Percentiles rank a stretch among this genome's conserved stretches.
Evolutionary conservation across 1,284 basidiomycete genomes (phyloP).

Genomic region (Cryptococcus hybrid): DNA sequence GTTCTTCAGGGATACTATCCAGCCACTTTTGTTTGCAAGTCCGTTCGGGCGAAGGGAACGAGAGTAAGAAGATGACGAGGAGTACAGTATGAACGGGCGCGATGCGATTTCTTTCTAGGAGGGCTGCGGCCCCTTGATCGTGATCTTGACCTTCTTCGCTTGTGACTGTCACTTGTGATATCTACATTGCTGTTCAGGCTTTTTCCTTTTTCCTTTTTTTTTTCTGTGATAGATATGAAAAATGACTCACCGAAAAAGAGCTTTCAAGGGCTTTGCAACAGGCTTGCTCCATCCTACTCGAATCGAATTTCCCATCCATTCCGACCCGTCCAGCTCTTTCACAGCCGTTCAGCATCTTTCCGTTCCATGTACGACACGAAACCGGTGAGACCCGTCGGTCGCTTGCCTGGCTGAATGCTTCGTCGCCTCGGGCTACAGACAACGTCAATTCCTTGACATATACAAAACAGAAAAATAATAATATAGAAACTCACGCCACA

Average conservation of each 20-base stretch:
- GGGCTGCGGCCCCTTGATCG: conserved; percentile 1
- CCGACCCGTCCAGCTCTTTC: conserved; percentile 81
- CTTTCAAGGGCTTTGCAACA: conserved; percentile 73
- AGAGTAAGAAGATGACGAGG: conserved; percentile 51
- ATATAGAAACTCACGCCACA: conserved; percentile 75
- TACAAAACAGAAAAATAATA: not conserved
- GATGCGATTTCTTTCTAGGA: conserved; percentile 5
- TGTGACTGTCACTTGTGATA: conserved; percentile 11
- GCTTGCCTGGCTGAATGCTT: conserved; percentile 56
- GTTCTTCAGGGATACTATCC: conserved; percentile 63
- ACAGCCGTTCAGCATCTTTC: conserved; percentile 84
- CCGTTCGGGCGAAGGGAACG: conserved; percentile 51
- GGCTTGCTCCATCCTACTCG: conserved; percentile 95
- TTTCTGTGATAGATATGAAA: no score
- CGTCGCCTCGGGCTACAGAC: conserved; percentile 38
- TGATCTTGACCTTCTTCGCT: conserved; percentile 10
- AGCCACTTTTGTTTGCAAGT: conserved; percentile 37
- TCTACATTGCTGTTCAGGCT: not conserved
- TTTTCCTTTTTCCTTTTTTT: not conserved
- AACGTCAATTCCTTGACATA: not conserved
- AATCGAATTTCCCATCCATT: conserved; percentile 83
- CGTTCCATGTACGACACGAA: conserved; percentile 96
- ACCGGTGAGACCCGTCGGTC: conserved; percentile 75
- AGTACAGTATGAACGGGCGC: conserved; percentile 7
- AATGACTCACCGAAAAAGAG: conserved; percentile 58